Evolutionary conservation across 2,329 filamentous ascomycete genomes (phyloP), one percentile per base, ranked within the genome.

Genomic region (Aschersonia sp.): DNA sequence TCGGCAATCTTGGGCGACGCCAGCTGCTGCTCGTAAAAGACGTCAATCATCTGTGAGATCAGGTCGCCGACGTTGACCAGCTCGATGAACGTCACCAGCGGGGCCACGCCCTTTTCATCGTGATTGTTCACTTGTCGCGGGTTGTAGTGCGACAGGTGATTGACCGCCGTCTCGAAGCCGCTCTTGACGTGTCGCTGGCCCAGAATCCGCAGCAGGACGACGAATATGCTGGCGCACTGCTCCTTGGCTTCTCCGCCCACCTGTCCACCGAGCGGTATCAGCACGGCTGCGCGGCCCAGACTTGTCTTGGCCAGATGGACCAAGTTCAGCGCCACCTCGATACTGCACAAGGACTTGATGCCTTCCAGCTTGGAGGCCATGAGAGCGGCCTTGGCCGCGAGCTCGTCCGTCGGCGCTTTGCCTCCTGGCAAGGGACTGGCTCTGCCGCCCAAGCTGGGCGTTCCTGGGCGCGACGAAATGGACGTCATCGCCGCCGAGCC

Each of bases 1-100:
- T 97, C 90, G 1, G 84, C 84, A 47, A 98, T 81, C 57, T 85
- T 85, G 11, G 84, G 78, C 1, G 79, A 77, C 5, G 88, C 80
- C 31, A 98, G 76, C 66, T 98, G 92, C 66, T 97, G 92, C 61
- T 94, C 85, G 66, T 94, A 98, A 62, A 98, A 98, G 35, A 98
- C 88, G 61, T 98, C 92, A 49, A 98, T 80, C 92, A 98, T 98
- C 63, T 98, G 92, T 50, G 94, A 87, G 56, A 98, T 98, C 49
- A 98, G 73, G 62, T 98, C 92, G 49, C 92, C 92, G 1, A 98
- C 90, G 60, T 98, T 98, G 62, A 98, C 92, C 31, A 98, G 77
- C 66, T 98, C 92, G 51, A 98, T 79, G 58, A 98, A 98, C 0
- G 87, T 95, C 43, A 95, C 88, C 4, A 98, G 74, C 2, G 92